Conservation (phyloP, 768 basidiomycete species). For the Kwoniella dejecticola region DNA sequence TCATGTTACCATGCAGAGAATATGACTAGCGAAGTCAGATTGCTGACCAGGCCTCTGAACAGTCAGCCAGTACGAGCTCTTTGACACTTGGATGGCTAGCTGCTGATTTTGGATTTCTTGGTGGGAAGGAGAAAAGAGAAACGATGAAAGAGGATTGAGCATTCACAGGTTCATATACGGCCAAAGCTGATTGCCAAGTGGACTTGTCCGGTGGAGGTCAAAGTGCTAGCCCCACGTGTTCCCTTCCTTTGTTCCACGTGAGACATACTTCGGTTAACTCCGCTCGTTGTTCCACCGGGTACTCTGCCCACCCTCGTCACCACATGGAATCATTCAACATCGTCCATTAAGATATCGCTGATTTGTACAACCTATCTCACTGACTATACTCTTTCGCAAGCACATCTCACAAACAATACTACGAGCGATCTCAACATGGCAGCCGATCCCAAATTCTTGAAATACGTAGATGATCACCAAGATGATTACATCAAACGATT, state of each 20-base stretch:
- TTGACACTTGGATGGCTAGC: not conserved
- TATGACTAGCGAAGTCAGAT: not conserved
- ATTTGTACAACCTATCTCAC: slow-evolving; percentile 1
- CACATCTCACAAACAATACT: not conserved
- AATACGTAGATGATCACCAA: slow-evolving; percentile 70
- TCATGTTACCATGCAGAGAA: not conserved
- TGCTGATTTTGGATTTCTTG: too few relatives aligned
- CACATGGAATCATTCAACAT: slow-evolving; percentile 5
- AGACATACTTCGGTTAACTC: not conserved
- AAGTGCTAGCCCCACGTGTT: slow-evolving; percentile 4
- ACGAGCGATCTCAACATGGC: slow-evolving; percentile 32
- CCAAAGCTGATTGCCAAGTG: not conserved
- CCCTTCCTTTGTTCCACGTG: not conserved
- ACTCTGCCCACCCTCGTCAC: not conserved
- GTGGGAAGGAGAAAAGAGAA: slow-evolving; percentile 3
- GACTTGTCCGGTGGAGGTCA: slow-evolving; percentile 17
- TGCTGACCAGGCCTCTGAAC: not conserved
- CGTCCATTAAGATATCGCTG: not conserved
- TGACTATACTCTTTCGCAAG: not conserved
- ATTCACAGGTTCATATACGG: not conserved
- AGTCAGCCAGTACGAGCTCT: not conserved
- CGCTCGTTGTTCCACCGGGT: slow-evolving; percentile 1
- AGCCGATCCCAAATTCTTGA: slow-evolving; percentile 53
- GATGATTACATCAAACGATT: slow-evolving; percentile 76
- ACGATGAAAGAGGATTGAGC: slow-evolving; percentile 2